phyloP scores from a whole-genome alignment of 345 rosid genomes.

The Syzygium jambos region DNA sequence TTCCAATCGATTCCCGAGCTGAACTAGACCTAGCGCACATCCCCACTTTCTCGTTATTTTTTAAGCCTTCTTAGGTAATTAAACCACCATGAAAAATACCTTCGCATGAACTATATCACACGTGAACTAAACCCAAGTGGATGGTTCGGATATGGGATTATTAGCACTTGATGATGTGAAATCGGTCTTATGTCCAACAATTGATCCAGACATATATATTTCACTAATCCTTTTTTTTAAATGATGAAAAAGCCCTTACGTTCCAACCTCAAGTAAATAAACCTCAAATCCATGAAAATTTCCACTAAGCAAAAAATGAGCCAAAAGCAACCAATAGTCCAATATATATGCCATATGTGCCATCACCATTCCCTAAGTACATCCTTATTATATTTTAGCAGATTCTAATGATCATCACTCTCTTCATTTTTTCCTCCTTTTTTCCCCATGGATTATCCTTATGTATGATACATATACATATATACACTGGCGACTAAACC shows the following conservation, averaged over 20 bases:
- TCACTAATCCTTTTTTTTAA: not conserved
- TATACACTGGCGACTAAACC: not conserved
- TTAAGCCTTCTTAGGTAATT: not conserved
- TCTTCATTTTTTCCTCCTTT: not conserved
- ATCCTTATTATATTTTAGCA: not conserved
- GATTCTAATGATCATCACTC: not conserved
- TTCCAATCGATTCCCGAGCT: not conserved
- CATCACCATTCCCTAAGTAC: not conserved
- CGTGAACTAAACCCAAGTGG: not conserved
- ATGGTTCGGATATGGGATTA: accelerated
- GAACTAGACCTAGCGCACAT: not conserved
- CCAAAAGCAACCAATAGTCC: not conserved
- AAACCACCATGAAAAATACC: not conserved
- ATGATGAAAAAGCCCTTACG: not conserved
- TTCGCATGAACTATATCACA: not conserved
- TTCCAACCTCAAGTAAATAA: not conserved
- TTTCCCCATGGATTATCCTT: not conserved
- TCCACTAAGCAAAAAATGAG: not conserved
- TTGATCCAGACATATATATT: not conserved
- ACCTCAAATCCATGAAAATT: not conserved
- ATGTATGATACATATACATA: not conserved
- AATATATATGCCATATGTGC: not conserved
- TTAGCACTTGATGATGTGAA: not conserved
- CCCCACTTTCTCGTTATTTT: not conserved
- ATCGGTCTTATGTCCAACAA: not conserved